Percentiles rank a stretch among this genome's conserved stretches.
These are phyloP conservation scores for Geotrichum europaeum DNA, from an alignment of 1,139 yeast species.

Conservation along the genomic window DNA sequence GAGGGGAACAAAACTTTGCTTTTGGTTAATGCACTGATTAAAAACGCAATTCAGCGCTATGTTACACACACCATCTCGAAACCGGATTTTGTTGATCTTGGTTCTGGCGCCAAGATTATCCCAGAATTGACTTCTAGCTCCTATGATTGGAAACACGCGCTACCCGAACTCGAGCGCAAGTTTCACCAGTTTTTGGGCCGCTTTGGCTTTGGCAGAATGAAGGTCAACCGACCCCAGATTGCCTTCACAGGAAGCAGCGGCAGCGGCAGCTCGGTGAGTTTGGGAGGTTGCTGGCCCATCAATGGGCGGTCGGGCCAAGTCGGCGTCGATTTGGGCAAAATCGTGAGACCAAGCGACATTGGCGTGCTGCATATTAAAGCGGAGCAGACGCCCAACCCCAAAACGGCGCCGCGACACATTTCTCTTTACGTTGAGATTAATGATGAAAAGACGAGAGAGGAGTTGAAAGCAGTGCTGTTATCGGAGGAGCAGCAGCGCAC, in stretches of 20 bases:
- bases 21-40: conserved; percentile 1
- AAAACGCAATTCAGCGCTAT: conserved; percentile 12
- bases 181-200: conserved; percentile 18
- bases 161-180: conserved; percentile 17
- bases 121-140: conserved; percentile 28
- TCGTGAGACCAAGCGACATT: conserved; percentile 27
- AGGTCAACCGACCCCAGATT: conserved; percentile 25
- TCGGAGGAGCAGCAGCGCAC: not conserved
- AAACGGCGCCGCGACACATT: conserved; percentile 32
- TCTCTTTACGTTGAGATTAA: conserved; percentile 31
- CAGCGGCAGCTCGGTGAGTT: conserved; percentile 19
- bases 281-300: conserved; percentile 37
- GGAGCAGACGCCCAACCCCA: conserved; percentile 26
- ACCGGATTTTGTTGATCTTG: conserved; percentile 32
- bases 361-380: conserved; percentile 31
- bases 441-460: conserved; percentile 18
- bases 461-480: conserved; percentile 7
- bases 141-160: conserved; percentile 22
- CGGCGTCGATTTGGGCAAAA: conserved; percentile 28
- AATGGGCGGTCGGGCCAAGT: conserved; percentile 31
- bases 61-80: conserved; percentile 17
- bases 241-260: conserved; percentile 21
- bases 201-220: conserved; percentile 25
- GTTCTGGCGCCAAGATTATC: conserved; percentile 31
- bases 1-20: not conserved